phyloP scores from a whole-genome alignment of 345 rosid genomes.

The Sonneratia alba region DNA sequence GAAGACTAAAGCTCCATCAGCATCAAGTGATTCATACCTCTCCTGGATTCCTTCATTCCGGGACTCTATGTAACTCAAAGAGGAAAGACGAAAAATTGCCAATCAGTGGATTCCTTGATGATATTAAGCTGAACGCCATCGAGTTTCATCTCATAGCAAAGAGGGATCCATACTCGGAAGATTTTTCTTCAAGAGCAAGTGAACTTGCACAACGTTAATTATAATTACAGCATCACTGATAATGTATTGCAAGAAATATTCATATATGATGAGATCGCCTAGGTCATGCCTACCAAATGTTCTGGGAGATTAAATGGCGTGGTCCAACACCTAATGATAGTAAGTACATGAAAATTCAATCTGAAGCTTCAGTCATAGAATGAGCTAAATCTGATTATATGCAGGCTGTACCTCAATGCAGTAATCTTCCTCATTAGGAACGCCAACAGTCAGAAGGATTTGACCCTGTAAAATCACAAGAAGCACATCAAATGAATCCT shows the following conservation, averaged over 20 bases:
- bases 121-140: too few species aligned
- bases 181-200: neutral
- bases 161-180: neutral
- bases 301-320: neutral
- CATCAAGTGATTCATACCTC: neutral
- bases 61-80: neutral
- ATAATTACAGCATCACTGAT: neutral
- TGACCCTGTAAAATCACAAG: neutral
- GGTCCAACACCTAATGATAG: neutral
- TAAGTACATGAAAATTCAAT: neutral
- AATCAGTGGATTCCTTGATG: too few species aligned
- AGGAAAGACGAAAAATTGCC: neutral
- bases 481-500: neutral
- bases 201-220: neutral
- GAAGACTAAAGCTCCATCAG: neutral
- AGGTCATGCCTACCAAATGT: neutral
- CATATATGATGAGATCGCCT: neutral
- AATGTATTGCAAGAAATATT: neutral
- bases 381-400: neutral
- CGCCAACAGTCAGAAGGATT: neutral
- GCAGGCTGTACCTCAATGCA: neutral
- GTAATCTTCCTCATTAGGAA: neutral
- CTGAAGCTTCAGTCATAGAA: neutral
- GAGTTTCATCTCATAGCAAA: neutral
- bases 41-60: neutral